Base-by-base conservation (phyloP, 2,329 filamentous ascomycete genomes). In the Penicillium rolfsii region DNA sequence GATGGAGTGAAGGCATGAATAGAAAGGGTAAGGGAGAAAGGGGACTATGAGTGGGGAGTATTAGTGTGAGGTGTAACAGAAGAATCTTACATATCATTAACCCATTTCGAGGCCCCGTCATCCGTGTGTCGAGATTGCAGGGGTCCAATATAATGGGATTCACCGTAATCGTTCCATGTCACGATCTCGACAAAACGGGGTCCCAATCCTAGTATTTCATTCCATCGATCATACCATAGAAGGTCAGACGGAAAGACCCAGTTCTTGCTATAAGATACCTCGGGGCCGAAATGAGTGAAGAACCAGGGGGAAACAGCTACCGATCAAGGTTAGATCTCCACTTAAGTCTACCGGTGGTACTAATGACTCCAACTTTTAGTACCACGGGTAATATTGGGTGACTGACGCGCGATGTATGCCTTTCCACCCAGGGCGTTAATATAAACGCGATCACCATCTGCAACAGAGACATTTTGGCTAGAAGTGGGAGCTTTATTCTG, bases 131-230 rank as follows among this genome's bases (percentile, higher is more conserved):
- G 74, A 8, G 77, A 81, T 14, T 74, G 74, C n/a, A 84, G 69
- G 1, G 82, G 83, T 0, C 80, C 82, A n/a, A 84, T 76, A 65
- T 86, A 85, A 65, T 86, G 83, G 14, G 79, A 83, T 67, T 85
- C 84, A 36, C 84, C 84, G 48, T 82, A 85, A 67, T 86, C 80
- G 53, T 82, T 82, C 80, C 79, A 82, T 2, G 79, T 79, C 6
- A 81, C 70, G 49, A 82, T 80, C 61, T 82, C 76, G 4, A 86
- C 70, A 59, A 83, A 84, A 3, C 79, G 76, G 14, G 83, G 82
- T 16, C 77, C 71, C 14, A 82, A 65, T 5, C 69, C 64, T 11
- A 83, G 64, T 22, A 84, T 77, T 56, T 80, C 67, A 11, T 70
- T 61, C 78, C 78, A 80, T 22, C 78, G 77, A n/a, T 78, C 64